These are phyloP conservation scores for Hygrocybe coccinea DNA, from an alignment of 768 basidiomycete species.

Conservation along the genomic window DNA sequence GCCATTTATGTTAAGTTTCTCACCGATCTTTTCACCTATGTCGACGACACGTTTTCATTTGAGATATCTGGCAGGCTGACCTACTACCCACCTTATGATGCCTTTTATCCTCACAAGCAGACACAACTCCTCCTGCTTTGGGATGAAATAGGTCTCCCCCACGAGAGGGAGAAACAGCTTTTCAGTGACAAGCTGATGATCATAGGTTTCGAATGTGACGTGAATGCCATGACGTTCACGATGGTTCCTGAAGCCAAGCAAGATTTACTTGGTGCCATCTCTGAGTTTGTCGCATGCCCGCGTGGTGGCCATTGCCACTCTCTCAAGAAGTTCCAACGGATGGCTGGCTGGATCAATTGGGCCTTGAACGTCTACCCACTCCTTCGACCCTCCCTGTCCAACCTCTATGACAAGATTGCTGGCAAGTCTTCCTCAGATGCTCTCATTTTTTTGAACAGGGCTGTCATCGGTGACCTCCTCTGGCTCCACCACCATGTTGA, in stretches of 20 bases:
- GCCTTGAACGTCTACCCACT: conserved; percentile 33
- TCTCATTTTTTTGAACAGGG: conserved; percentile 21
- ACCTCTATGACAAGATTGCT: conserved; percentile 29
- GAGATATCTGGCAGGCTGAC: conserved; percentile 14
- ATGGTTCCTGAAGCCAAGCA: conserved; percentile 3
- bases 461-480: conserved; percentile 16
- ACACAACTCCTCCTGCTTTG: conserved; percentile 32
- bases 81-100: conserved; percentile 23
- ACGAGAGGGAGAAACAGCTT: conserved; percentile 37
- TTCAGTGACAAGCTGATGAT: conserved; percentile 28
- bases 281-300: not conserved
- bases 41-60: conserved; percentile 25
- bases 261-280: conserved; percentile 10
- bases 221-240: conserved; percentile 27
- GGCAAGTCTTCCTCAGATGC: conserved; percentile 18
- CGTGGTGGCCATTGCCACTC: conserved; percentile 4
- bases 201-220: conserved; percentile 38
- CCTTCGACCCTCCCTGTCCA: conserved; percentile 22
- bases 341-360: conserved; percentile 40
- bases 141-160: conserved; percentile 37
- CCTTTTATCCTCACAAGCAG: conserved; percentile 29
- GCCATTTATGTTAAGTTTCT: conserved; percentile 13
- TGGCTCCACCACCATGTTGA: conserved; percentile 30
- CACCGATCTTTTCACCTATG: conserved; percentile 18
- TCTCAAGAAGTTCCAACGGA: conserved; percentile 25